A percentile compares a stretch with the other conserved stretches of the same genome.
Evolutionary conservation across 306 rosid genomes (phyloP).

Genomic region (Citrullus colocynthis): DNA sequence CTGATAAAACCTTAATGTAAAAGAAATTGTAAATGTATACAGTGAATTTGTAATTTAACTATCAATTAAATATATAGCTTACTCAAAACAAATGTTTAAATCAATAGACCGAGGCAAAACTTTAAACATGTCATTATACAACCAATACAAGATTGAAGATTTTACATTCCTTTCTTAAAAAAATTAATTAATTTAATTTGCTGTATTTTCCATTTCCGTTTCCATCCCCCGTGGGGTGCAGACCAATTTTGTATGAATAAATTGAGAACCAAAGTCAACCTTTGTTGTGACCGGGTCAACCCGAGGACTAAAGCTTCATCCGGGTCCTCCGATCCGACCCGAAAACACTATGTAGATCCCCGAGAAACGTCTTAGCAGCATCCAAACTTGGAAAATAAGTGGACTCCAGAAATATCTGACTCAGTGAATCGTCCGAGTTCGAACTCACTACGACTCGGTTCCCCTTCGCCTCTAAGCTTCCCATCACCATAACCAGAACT

Average conservation of each 20-base stretch:
- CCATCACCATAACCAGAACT: slow-evolving; percentile 55
- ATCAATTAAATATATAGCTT: neutral
- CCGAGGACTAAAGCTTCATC: neutral
- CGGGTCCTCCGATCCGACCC: slow-evolving; percentile 2
- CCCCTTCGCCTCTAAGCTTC: slow-evolving; percentile 66
- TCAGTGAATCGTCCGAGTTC: slow-evolving; percentile 59
- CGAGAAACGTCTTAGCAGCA: slow-evolving; percentile 84
- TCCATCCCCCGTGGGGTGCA: neutral
- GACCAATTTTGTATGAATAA: neutral
- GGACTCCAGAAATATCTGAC: slow-evolving; percentile 62
- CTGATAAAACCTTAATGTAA: too few species aligned
- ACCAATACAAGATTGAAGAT: neutral
- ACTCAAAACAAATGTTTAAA: neutral
- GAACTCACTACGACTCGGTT: slow-evolving; percentile 47
- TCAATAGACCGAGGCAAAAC: neutral
- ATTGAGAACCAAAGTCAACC: neutral
- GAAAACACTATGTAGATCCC: slow-evolving; percentile 17
- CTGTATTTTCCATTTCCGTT: neutral
- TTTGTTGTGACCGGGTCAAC: neutral
- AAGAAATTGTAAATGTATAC: too few species aligned
- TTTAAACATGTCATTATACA: neutral
- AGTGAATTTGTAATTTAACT: too few species aligned
- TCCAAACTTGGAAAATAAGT: slow-evolving; percentile 90
- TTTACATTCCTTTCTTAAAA: neutral
- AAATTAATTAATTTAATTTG: neutral